A percentile compares a stretch with the other conserved stretches of the same genome.
phyloP scores from a whole-genome alignment of 2,329 filamentous ascomycete species.

The Penicillium sp. region DNA sequence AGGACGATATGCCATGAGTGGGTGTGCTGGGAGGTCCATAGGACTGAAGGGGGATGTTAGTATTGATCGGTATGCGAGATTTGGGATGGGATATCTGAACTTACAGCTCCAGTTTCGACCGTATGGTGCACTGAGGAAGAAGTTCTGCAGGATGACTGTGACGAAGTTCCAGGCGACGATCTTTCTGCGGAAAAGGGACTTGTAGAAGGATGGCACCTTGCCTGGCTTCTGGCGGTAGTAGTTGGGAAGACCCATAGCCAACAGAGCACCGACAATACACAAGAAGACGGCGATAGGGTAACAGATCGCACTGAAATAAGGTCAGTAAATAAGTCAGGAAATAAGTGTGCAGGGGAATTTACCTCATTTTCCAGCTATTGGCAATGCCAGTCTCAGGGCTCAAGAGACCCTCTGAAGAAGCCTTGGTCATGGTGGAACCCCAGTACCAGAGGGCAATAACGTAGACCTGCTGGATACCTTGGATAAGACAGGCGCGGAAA shows the following conservation, averaged over 20 bases:
- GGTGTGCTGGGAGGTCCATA: conserved; percentile 59
- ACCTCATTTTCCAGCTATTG: conserved; percentile 47
- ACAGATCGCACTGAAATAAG: conserved; percentile 48
- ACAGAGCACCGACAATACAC: conserved; percentile 55
- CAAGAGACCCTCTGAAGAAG: conserved; percentile 44
- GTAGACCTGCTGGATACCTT: conserved; percentile 67
- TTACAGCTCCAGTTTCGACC: conserved; percentile 63
- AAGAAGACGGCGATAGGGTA: conserved; percentile 59
- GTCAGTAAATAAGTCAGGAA: neutral
- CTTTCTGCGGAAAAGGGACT: conserved; percentile 60
- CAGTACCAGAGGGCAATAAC: conserved; percentile 66
- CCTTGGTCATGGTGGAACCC: conserved; percentile 56
- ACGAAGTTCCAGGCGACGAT: conserved; percentile 68
- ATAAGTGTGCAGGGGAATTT: no score
- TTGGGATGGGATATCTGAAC: neutral
- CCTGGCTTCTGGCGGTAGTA: conserved; percentile 67
- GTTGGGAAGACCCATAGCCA: conserved; percentile 61
- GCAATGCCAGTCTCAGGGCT: conserved; percentile 36
- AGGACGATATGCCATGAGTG: conserved; percentile 58
- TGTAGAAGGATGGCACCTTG: conserved; percentile 65
- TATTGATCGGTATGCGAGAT: neutral
- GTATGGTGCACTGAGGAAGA: conserved; percentile 65
- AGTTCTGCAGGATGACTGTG: conserved; percentile 64
- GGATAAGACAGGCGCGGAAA: conserved; percentile 64
- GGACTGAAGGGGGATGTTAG: conserved; percentile 30